Evolutionary conservation across 805 yeast genomes (phyloP).

Genomic region (Kodamaea fukazawae): DNA sequence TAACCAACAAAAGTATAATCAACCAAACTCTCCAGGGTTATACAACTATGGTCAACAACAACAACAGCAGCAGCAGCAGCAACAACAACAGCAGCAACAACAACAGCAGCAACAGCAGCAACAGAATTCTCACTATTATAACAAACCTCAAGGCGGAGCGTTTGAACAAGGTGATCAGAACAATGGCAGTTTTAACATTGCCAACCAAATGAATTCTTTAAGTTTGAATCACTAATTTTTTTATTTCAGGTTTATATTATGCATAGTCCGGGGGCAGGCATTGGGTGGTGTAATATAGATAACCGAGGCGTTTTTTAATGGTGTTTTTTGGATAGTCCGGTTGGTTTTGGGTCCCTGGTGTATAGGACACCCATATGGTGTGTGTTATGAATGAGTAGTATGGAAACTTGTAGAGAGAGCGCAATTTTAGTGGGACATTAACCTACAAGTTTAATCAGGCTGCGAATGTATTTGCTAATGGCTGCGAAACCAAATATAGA

Average conservation of each 20-base stretch:
- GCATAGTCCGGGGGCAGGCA: conserved; percentile 2
- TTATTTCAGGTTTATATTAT: conserved; percentile 5
- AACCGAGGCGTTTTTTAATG: background rate
- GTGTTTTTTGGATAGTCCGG: too few species aligned
- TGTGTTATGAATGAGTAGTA: too few species aligned
- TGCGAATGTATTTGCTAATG: too few species aligned
- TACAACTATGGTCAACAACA: conserved; percentile 17
- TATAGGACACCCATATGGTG: too few species aligned
- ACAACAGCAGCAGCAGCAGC: conserved; percentile 9
- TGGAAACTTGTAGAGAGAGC: too few species aligned
- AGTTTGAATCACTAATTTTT: conserved; percentile 18
- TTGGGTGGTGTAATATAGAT: conserved; percentile 5
- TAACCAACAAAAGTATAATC: conserved; percentile 17
- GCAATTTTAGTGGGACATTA: too few species aligned
- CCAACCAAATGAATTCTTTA: conserved; percentile 34
- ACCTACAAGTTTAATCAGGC: too few species aligned
- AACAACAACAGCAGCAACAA: conserved; percentile 7
- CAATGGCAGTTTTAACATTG: conserved; percentile 13
- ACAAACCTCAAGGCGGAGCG: too few species aligned
- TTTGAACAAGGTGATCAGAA: too few species aligned
- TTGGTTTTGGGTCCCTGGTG: too few species aligned
- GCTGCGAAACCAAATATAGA: too few species aligned
- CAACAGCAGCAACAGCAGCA: conserved; percentile 6
- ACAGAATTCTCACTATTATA: conserved; percentile 1
- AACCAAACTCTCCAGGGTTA: conserved; percentile 25